These are phyloP conservation scores for Candida succiphila DNA, from an alignment of 805 yeast genomes.

Conservation along the genomic window DNA sequence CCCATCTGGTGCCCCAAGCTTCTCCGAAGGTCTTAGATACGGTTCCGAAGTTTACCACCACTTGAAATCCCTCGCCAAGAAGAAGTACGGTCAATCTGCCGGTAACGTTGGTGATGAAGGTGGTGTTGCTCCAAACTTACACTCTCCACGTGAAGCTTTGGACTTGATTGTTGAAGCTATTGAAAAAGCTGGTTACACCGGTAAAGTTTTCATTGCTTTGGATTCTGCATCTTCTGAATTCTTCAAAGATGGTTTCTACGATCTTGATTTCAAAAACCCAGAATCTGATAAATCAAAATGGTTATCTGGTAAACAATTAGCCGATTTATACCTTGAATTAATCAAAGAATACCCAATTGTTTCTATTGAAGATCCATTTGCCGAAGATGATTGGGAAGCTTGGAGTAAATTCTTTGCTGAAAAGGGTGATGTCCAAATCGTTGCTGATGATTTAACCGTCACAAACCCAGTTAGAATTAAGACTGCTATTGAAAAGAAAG, in stretches of 20 bases:
- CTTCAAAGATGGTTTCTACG: conserved; percentile 95
- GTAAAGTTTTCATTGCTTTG: conserved; percentile 83
- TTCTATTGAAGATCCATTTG: conserved; percentile 97
- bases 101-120: conserved; percentile 99
- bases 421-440: conserved; percentile 78
- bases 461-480: conserved; percentile 94
- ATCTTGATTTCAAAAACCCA: conserved; percentile 97
- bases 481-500: conserved; percentile 94
- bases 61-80: conserved; percentile 86
- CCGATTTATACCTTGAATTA: conserved; percentile 72
- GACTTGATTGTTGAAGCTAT: conserved; percentile 89
- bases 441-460: conserved; percentile 97
- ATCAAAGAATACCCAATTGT: conserved; percentile 92
- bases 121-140: conserved; percentile 99
- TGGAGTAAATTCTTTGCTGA: conserved; percentile 84
- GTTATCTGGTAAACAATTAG: conserved; percentile 83
- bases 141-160: conserved; percentile 93
- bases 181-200: conserved; percentile 91
- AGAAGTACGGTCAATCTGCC: conserved; percentile 95
- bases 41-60: conserved; percentile 98
- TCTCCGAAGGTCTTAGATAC: conserved; percentile 92
- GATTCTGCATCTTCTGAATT: conserved; percentile 98
- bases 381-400: conserved; percentile 99
- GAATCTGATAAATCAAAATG: conserved; percentile 82
- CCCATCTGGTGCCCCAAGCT: conserved; percentile 83